Base-by-base conservation (phyloP, 208 protist genomes). In the Lotmaria passim region DNA sequence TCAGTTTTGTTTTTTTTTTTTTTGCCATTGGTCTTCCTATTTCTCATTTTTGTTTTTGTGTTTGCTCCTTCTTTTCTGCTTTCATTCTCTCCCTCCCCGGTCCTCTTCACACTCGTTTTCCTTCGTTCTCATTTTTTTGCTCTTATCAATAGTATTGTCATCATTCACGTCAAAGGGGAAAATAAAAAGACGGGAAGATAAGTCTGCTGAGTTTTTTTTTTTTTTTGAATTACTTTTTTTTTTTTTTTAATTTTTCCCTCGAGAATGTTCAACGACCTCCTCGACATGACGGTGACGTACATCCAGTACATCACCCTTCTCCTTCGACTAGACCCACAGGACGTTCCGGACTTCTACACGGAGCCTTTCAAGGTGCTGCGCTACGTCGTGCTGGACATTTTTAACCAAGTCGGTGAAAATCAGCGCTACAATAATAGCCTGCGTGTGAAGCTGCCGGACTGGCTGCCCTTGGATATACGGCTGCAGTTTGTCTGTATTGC, bases 231-330 rank as follows among this genome's bases (percentile, higher is more conserved):
- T 26, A 43, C 2, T 43, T 31, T n/a, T n/a, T n/a, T n/a, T n/a
- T n/a, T n/a, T n/a, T n/a, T n/a, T n/a, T n/a, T n/a, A n/a, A n/a
- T n/a, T n/a, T n/a, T n/a, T n/a, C n/a, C n/a, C n/a, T n/a, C 7
- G 51, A 57, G 1, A 7, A 90, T 86, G 80, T 86, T 90, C 59
- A 80, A 82, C 73, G 87, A 93, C 74, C 59, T 94, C 12, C 21
- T 90, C 19, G 86, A 93, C 28, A 90, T 94, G 76, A 84, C 80
- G 12, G 52, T 76, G 61, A 62, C 85, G 43, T 94, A 93, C 74
- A 63, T 90, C 21, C 89, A 94, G 75, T 92, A 90, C 60, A 44
- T 94, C 33, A 69, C 69, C 11, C 77, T 93, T 26, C 77, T 94
- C 4, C 43, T 94, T 2, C 72, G 66, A 3, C 75, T 91, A 30